Evolutionary conservation across 495 filamentous ascomycete species (phyloP), one percentile per base, ranked within the genome.

Genomic region (Lophiostoma macrostomum): DNA sequence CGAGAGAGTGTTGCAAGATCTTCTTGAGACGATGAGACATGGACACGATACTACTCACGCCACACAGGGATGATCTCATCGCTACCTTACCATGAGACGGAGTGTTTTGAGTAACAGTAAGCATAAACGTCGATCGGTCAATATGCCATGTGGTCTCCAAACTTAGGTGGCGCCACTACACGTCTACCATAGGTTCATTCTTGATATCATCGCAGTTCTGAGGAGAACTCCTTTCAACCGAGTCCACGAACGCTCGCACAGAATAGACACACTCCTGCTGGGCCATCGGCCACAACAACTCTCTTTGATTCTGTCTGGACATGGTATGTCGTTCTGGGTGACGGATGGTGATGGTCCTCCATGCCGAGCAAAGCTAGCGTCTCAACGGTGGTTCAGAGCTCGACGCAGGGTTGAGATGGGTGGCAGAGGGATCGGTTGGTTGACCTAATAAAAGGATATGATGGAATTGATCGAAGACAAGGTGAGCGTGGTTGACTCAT

Each of bases 91-190:
- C 12, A 29, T 18, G 44, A 34, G 12, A 27, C n/a, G 28, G 30
- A 24, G 4, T 24, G 53, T 56, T 56, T 56, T 41, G 53, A 57
- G 45, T 57, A 57, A 57, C 37, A 30, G 46, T 57, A 57, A 57
- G 45, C 46, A 50, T 16, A 56, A 56, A 49, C 43, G 29, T 28
- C 14, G 16, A 50, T 49, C 12, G 24, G 13, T 3, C n/a, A 38
- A n/a, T 32, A 10, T 28, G 51, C 43, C 45, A 50, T 56, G 44
- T 49, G 53, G 41, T 13, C 37, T 47, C 50, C 25, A 54, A 29
- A 46, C 50, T 38, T 54, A 38, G 13, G 14, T 5, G 5, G 13
- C 6, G 37, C 19, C 18, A 13, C 19, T 16, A 19, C 4, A 29
- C 34, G 23, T n/a, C 32, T 39, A 28, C 19, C 20, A 5, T n/a